Evolutionary conservation across 495 filamentous ascomycete species (phyloP).

Genomic region (Pyronema omphalodes): DNA sequence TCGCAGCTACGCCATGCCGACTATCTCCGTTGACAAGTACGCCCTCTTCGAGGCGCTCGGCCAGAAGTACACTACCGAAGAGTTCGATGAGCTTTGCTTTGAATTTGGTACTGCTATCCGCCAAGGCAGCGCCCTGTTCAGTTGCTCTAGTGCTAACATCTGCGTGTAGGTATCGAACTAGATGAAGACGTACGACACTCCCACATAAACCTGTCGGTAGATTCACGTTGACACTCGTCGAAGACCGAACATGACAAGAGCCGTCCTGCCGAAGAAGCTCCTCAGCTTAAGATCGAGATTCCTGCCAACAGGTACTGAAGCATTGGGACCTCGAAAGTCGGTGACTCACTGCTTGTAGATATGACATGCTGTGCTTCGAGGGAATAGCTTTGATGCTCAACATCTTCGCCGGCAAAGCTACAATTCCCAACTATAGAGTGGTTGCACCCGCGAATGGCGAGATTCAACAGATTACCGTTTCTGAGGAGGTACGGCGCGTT

Average conservation of each 20-base stretch:
- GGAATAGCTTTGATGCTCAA: conserved; percentile 90
- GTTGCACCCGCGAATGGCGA: conserved; percentile 51
- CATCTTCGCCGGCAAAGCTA: conserved; percentile 63
- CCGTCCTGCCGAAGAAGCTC: conserved; percentile 49
- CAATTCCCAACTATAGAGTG: conserved; percentile 60
- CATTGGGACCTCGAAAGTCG: not conserved
- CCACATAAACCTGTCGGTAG: not conserved
- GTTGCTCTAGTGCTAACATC: not conserved
- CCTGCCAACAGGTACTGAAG: conserved; percentile 61
- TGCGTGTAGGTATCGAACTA: conserved; percentile 60
- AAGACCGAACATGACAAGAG: conserved; percentile 20
- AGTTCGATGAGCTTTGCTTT: conserved; percentile 95
- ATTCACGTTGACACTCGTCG: not conserved
- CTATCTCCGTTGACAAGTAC: conserved; percentile 86
- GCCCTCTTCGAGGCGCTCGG: conserved; percentile 84
- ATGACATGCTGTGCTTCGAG: conserved; percentile 98
- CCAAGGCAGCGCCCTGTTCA: not conserved
- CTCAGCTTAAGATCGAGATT: conserved; percentile 96
- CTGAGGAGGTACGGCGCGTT: conserved; percentile 16
- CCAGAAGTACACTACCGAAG: conserved; percentile 77
- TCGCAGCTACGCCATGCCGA: conserved; percentile 45
- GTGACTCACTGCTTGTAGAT: conserved; percentile 32
- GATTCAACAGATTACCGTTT: conserved; percentile 59
- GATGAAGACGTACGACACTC: conserved; percentile 59
- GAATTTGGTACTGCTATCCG: conserved; percentile 52